These are phyloP conservation scores for Mortierella alpina DNA, from an alignment of 192 early-diverging fungal genomes.

Conservation along the genomic window DNA sequence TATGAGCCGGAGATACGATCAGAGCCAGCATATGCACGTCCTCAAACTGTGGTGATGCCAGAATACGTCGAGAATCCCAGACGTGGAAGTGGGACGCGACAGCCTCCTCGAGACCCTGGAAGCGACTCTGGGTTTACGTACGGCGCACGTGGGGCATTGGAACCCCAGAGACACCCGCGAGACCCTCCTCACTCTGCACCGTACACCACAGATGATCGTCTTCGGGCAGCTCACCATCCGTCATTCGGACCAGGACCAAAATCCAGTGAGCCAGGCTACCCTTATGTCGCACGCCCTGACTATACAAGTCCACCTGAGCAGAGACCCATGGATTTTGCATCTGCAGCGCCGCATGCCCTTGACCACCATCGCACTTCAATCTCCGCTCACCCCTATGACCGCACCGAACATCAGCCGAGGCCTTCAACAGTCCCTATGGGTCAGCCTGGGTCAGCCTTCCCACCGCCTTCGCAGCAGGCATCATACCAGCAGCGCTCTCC, in stretches of 20 bases:
- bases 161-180: not conserved
- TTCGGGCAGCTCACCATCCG: not conserved
- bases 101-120: not conserved
- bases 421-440: not conserved
- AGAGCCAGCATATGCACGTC: too few relatives aligned
- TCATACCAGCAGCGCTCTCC: not conserved
- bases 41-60: not conserved
- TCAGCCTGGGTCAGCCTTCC: slow-evolving; percentile 3
- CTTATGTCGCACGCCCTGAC: slow-evolving; percentile 8
- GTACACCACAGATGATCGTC: not conserved
- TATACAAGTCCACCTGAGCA: not conserved
- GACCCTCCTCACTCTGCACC: not conserved
- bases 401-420: slow-evolving; percentile 1
- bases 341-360: not conserved
- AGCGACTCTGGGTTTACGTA: not conserved
- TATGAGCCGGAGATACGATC: too few relatives aligned
- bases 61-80: not conserved
- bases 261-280: not conserved
- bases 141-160: not conserved
- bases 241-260: not conserved
- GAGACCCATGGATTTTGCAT: slow-evolving; percentile 7
- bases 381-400: slow-evolving; percentile 7
- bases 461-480: not conserved
- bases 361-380: slow-evolving; percentile 11
- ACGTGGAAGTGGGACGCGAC: too few relatives aligned